Evolutionary conservation across 1,284 basidiomycete genomes (phyloP).

Genomic region (Ceratobasidium sp.): DNA sequence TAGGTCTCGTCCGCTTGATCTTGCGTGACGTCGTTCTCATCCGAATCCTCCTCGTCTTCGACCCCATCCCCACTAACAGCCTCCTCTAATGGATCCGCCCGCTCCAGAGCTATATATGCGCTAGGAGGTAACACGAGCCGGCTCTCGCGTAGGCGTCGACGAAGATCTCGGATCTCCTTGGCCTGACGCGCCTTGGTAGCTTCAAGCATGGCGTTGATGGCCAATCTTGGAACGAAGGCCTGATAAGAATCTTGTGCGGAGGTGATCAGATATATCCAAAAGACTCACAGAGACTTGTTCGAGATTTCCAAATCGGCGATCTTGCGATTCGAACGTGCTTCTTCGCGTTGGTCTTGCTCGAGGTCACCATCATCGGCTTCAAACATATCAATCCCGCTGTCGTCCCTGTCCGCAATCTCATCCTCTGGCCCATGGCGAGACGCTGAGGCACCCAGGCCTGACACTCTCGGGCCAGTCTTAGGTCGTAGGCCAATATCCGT

Average conservation of each 20-base stretch:
- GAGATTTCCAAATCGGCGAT: slow-evolving; percentile 88
- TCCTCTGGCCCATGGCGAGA: neutral
- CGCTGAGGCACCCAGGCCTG: neutral
- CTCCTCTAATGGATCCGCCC: slow-evolving; percentile 26
- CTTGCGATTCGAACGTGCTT: slow-evolving; percentile 58
- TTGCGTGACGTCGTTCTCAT: slow-evolving; percentile 39
- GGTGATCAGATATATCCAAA: neutral
- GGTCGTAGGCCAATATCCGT: slow-evolving; percentile 13
- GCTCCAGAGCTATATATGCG: slow-evolving; percentile 65
- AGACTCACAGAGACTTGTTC: slow-evolving; percentile 71
- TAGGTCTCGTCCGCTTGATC: slow-evolving; percentile 42
- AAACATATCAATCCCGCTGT: slow-evolving; percentile 44
- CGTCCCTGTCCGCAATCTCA: slow-evolving; percentile 18
- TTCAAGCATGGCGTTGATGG: slow-evolving; percentile 81
- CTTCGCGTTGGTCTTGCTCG: slow-evolving; percentile 19
- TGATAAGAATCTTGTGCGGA: slow-evolving; percentile 1
- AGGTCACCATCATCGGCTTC: slow-evolving; percentile 32
- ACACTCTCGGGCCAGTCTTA: neutral
- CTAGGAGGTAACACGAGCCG: slow-evolving; percentile 79
- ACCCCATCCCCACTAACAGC: slow-evolving; percentile 28
- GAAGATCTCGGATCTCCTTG: slow-evolving; percentile 81
- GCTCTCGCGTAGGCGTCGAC: slow-evolving; percentile 80
- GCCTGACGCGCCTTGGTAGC: slow-evolving; percentile 80
- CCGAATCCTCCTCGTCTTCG: slow-evolving; percentile 32
- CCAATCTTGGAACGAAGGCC: slow-evolving; percentile 58